These are phyloP conservation scores for Penicillium sp. DNA, from an alignment of 2,329 filamentous ascomycete species.

Conservation along the genomic window DNA sequence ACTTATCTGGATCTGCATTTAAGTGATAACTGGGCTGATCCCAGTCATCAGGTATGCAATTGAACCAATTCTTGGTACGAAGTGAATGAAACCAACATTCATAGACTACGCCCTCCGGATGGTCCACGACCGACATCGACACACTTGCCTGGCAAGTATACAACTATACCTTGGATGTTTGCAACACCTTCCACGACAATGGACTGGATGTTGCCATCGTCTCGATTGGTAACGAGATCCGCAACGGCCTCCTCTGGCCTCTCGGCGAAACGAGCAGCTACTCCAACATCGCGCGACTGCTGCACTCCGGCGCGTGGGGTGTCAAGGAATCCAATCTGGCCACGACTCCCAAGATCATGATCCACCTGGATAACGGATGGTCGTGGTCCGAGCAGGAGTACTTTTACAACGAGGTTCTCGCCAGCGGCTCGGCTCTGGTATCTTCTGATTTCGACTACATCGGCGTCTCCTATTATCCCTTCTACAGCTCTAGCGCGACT, in stretches of 20 bases:
- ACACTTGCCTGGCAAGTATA: conserved; percentile 62
- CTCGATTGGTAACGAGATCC: conserved; percentile 73
- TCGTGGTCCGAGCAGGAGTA: conserved; percentile 64
- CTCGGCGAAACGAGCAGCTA: conserved; percentile 57
- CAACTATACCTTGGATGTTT: conserved; percentile 65
- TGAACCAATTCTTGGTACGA: neutral
- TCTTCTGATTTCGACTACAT: conserved; percentile 66
- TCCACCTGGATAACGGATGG: conserved; percentile 76
- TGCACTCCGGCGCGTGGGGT: conserved; percentile 63
- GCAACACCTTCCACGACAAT: conserved; percentile 59
- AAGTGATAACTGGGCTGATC: conserved; percentile 71
- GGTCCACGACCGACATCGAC: conserved; percentile 58
- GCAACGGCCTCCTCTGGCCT: conserved; percentile 64
- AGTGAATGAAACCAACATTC: neutral
- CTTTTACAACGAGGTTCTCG: conserved; percentile 62
- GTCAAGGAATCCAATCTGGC: conserved; percentile 62
- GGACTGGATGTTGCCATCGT: conserved; percentile 61
- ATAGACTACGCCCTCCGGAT: conserved; percentile 58
- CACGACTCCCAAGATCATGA: conserved; percentile 66
- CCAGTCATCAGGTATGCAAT: conserved; percentile 54
- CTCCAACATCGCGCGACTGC: conserved; percentile 61
- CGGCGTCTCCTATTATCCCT: conserved; percentile 72
- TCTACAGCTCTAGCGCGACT: conserved; percentile 62
- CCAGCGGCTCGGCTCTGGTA: conserved; percentile 47
- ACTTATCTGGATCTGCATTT: conserved; percentile 65